Conservation (phyloP, 2,329 filamentous ascomycete genomes). For the Myotisia sp. region DNA sequence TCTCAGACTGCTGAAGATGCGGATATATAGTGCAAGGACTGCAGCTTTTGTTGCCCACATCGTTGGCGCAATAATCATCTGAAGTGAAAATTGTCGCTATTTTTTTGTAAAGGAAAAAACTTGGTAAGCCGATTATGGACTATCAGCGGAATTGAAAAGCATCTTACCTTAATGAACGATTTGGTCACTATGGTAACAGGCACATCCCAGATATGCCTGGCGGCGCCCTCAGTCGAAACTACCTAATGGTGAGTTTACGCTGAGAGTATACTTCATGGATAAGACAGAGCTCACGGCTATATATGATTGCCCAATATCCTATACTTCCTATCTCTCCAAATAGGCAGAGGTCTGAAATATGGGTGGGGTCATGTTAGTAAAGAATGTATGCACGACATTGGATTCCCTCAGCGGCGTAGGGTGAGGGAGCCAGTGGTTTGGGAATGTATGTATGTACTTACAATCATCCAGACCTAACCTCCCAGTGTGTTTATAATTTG, state of each 20-base stretch:
- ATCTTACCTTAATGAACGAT: slow-evolving; percentile 3
- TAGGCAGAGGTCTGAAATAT: slow-evolving; percentile 1
- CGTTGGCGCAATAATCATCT: slow-evolving; percentile 1
- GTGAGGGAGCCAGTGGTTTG: too few relatives aligned
- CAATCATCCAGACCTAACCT: slow-evolving; percentile 2
- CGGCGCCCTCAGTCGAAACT: slow-evolving; percentile 1
- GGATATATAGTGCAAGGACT: slow-evolving; percentile 2
- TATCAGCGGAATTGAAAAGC: too few relatives aligned
- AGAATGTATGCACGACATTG: too few relatives aligned
- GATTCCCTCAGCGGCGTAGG: neutral
- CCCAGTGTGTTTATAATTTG: neutral
- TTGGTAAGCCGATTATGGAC: neutral
- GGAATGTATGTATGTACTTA: neutral
- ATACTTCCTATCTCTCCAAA: neutral
- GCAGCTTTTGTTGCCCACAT: slow-evolving; percentile 1
- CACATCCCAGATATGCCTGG: slow-evolving; percentile 1
- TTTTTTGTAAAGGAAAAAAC: neutral
- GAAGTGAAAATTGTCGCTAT: slow-evolving; percentile 1
- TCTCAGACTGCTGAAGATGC: neutral
- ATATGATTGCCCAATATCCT: slow-evolving; percentile 2
- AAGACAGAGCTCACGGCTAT: slow-evolving; percentile 1
- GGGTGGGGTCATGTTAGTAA: neutral
- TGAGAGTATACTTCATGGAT: too few relatives aligned
- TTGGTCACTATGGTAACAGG: neutral
- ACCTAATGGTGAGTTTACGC: neutral